Conservation (phyloP, 768 basidiomycete genomes). For the Phanerodontia chrysosporium region DNA sequence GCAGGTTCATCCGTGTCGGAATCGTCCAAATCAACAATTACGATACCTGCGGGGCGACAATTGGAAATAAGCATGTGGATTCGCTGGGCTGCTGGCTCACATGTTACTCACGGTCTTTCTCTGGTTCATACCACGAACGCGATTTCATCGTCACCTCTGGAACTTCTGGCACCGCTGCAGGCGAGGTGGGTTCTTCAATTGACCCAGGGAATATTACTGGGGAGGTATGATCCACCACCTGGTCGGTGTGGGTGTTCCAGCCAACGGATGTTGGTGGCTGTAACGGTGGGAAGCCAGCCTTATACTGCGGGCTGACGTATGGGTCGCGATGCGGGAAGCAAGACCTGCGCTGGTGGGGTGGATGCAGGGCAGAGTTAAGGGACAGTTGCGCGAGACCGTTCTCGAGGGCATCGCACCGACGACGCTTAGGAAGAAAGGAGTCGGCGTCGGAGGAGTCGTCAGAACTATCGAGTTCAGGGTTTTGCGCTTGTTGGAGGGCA, state of each 20-base stretch:
- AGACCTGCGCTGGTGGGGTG: neutral
- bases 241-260: neutral
- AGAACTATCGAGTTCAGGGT: slow-evolving; percentile 17
- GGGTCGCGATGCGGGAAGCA: neutral
- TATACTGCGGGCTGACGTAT: too few relatives aligned
- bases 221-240: neutral
- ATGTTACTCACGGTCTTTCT: slow-evolving; percentile 57
- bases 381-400: slow-evolving; percentile 52
- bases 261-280: neutral
- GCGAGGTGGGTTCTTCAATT: slow-evolving; percentile 37
- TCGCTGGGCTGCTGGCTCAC: too few relatives aligned
- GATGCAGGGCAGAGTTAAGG: slow-evolving; percentile 16
- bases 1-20: slow-evolving; percentile 28
- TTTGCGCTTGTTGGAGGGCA: slow-evolving; percentile 39
- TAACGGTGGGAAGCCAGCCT: neutral
- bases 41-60: slow-evolving; percentile 46
- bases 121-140: slow-evolving; percentile 65
- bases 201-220: slow-evolving; percentile 29
- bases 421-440: slow-evolving; percentile 33
- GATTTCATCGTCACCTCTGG: slow-evolving; percentile 62
- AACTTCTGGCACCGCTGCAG: slow-evolving; percentile 19
- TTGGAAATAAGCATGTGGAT: too few relatives aligned
- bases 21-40: slow-evolving; percentile 51
- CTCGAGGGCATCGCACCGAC: slow-evolving; percentile 47
- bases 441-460: slow-evolving; percentile 11